Conservation (phyloP, 1,139 yeast species). For the Taiozyma sp. region DNA sequence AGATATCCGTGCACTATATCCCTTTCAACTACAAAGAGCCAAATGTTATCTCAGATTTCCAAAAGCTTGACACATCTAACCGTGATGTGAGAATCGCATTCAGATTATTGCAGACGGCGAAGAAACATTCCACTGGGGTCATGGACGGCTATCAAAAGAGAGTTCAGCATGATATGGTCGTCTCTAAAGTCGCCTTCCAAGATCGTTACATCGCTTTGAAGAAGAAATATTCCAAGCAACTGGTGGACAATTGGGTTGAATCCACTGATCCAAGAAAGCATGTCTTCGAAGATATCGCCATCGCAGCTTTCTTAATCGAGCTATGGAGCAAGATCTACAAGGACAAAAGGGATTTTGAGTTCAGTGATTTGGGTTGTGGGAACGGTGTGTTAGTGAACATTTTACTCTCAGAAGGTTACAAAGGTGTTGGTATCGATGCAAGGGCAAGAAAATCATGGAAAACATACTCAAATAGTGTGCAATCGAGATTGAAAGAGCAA, state of each 20-base stretch:
- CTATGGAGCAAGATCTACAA: constrained; percentile 66
- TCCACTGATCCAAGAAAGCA: constrained; percentile 93
- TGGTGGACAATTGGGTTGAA: constrained; percentile 88
- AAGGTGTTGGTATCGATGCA: constrained; percentile 86
- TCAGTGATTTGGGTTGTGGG: constrained; percentile 93
- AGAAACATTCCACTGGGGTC: constrained; percentile 79
- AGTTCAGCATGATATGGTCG: constrained; percentile 83
- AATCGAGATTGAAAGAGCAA: constrained; percentile 57
- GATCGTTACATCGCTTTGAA: constrained; percentile 75
- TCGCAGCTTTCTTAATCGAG: constrained; percentile 92
- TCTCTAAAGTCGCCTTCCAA: constrained; percentile 78
- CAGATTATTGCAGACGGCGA: constrained; percentile 71
- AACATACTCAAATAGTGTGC: constrained; percentile 59
- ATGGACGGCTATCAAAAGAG: constrained; percentile 82
- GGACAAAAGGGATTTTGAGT: constrained; percentile 47
- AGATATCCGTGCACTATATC: constrained; percentile 75
- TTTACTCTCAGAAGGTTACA: constrained; percentile 70
- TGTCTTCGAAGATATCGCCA: constrained; percentile 93
- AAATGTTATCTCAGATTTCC: constrained; percentile 26
- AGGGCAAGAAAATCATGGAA: constrained; percentile 86
- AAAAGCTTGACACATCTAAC: constrained; percentile 39
- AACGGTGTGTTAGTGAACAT: constrained; percentile 84
- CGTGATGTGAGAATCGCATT: constrained; percentile 78
- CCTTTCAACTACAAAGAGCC: constrained; percentile 46
- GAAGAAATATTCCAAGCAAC: constrained; percentile 67